Evolutionary conservation across 2,329 filamentous ascomycete genomes (phyloP).

Genomic region (Diaporthe helianthi): DNA sequence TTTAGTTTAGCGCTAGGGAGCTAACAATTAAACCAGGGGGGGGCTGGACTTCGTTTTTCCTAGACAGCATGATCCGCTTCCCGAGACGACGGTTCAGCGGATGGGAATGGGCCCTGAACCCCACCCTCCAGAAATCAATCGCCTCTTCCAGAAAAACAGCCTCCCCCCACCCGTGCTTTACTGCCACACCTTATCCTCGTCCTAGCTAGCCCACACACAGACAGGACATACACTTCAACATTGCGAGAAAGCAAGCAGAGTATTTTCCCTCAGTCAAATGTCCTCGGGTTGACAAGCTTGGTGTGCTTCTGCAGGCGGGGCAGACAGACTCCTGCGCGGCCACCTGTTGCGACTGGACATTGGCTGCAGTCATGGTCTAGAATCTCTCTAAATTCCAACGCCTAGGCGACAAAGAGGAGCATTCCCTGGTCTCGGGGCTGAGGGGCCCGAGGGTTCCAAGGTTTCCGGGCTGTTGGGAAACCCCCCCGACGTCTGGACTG

Average conservation of each 20-base stretch:
- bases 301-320: background rate
- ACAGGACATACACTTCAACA: too few relatives aligned
- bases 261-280: background rate
- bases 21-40: too few relatives aligned
- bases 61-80: slow-evolving; percentile 22
- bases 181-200: too few relatives aligned
- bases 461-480: background rate
- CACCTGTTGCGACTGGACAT: slow-evolving; percentile 8
- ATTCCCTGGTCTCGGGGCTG: slow-evolving; percentile 1
- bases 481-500: too few relatives aligned
- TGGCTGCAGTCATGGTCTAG: background rate
- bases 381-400: slow-evolving; percentile 1
- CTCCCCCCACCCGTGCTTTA: too few relatives aligned
- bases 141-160: too few relatives aligned
- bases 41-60: too few relatives aligned
- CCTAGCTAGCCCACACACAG: background rate
- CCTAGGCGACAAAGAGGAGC: background rate
- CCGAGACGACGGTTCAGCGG: slow-evolving; percentile 25
- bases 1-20: too few relatives aligned
- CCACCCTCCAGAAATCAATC: too few relatives aligned
- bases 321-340: background rate
- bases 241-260: background rate
- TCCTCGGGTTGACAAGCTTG: background rate
- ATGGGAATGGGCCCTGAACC: background rate
- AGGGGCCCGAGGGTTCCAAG: background rate